Evolutionary conservation across 805 yeast species (phyloP), one percentile per base, ranked within the genome.

Genomic region (Groenewaldozyma tartarivorans): DNA sequence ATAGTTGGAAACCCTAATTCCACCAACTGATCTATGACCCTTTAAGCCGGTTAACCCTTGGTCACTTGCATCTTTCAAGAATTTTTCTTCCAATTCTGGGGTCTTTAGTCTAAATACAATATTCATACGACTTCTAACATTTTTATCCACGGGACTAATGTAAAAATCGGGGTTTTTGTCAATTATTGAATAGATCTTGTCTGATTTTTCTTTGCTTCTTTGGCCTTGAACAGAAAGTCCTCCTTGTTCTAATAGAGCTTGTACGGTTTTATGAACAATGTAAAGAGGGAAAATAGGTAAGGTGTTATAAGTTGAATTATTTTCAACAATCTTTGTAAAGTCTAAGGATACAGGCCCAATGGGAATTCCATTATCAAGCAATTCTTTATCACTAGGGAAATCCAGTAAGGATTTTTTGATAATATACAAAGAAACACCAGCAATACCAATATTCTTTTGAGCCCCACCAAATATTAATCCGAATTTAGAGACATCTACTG

Each of bases 21-120:
- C 98, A 39, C 97, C 97, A 34, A 90, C 97, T 3, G 95, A 85
- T 60, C 97, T 76, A 63, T 90, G 97, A 33, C 98, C 97, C 64
- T 87, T 84, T 55, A 90, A 71, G 4, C 96, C 97, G 4, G 77
- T 66, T 47, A 92, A 68, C 1, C 74, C 71, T 42, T 49, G 56
- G 20, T 60, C 72, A 19, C 67, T 71, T 2, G 96, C 95, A 36
- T 69, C 77, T 46, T 74, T 66, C 46, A 90, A 55, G 63, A 92
- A 92, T 45, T 72, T 64, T 4, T 72, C 69, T 55, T 88, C 96
- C 39, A 75, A 60, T 2, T 60, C 56, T 2, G 72, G 84, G 3
- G 72, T 76, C 39, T 68, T 72, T 36, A 87, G 61, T 7, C 86
- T 86, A 71, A 92, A 92, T 4, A 90, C 96, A 46, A 87, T 82